Percentiles rank a stretch among this genome's conserved stretches.
Conservation (phyloP, 805 yeast genomes). For the Clavispora phyllophila region DNA sequence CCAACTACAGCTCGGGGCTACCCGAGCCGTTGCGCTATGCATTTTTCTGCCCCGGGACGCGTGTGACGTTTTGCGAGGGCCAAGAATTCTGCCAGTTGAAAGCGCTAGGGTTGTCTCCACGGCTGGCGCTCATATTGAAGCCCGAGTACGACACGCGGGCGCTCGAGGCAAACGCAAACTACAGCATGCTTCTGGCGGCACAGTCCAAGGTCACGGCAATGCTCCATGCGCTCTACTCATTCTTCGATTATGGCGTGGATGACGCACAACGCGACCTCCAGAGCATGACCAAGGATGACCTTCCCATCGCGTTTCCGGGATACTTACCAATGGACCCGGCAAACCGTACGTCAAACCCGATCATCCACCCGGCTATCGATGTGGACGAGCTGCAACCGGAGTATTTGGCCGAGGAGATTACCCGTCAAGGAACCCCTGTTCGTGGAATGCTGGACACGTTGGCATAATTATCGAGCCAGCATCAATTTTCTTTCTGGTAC, state of each 20-base stretch:
- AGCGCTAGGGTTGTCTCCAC: conserved; percentile 57
- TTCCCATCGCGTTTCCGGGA: neutral
- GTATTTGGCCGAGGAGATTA: neutral
- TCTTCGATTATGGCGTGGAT: conserved; percentile 40
- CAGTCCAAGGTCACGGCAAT: neutral
- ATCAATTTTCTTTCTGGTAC: neutral
- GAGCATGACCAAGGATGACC: conserved; percentile 2
- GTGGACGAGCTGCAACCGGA: neutral
- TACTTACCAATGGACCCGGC: neutral
- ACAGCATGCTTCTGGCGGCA: neutral
- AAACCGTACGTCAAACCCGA: neutral
- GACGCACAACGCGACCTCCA: conserved; percentile 13
- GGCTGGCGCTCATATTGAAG: conserved; percentile 71
- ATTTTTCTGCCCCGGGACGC: conserved; percentile 41
- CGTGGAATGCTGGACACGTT: neutral
- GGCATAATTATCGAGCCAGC: neutral
- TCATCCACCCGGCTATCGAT: neutral
- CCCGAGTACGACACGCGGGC: conserved; percentile 41
- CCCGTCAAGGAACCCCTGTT: neutral
- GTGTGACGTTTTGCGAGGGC: conserved; percentile 44
- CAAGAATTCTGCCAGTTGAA: conserved; percentile 48
- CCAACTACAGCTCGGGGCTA: conserved; percentile 1
- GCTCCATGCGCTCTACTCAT: conserved; percentile 31
- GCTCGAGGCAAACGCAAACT: conserved; percentile 3
- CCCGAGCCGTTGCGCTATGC: conserved; percentile 51